Conservation (phyloP, 768 basidiomycete species). For the Sarcomyxa edulis region DNA sequence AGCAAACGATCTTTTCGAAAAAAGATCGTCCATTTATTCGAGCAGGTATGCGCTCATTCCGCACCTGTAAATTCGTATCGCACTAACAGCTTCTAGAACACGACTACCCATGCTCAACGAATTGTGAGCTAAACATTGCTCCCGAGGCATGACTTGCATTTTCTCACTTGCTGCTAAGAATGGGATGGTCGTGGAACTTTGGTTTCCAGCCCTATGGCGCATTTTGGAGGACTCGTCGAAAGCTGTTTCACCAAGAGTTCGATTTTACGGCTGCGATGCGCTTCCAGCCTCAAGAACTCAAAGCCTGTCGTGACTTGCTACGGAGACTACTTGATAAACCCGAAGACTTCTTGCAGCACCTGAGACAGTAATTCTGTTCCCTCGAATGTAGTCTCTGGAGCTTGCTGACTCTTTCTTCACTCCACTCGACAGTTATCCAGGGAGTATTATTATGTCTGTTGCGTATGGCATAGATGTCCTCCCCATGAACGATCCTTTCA, state of each 20-base stretch:
- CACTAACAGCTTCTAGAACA: constrained; percentile 19
- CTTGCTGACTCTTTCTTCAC: constrained; percentile 4
- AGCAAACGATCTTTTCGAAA: constrained; percentile 35
- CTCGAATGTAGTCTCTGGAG: not conserved
- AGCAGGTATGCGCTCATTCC: constrained; percentile 20
- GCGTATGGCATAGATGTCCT: constrained; percentile 44
- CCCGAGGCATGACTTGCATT: not conserved
- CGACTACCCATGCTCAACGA: constrained; percentile 23
- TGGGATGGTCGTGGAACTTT: constrained; percentile 36
- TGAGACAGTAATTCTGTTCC: constrained; percentile 28
- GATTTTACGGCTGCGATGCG: constrained; percentile 22
- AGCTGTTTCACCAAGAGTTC: constrained; percentile 36
- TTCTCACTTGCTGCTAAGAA: constrained; percentile 19
- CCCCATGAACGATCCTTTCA: constrained; percentile 35
- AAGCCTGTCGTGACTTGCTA: constrained; percentile 25
- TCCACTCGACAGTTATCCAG: constrained; percentile 1
- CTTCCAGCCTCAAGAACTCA: constrained; percentile 24
- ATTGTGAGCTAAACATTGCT: constrained; percentile 9
- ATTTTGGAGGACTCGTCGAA: constrained; percentile 34
- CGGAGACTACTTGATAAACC: constrained; percentile 26
- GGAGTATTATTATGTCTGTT: constrained; percentile 5
- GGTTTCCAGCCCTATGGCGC: constrained; percentile 33
- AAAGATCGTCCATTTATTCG: constrained; percentile 34
- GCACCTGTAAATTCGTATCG: not conserved
- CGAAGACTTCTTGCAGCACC: constrained; percentile 28